These are phyloP conservation scores for Waltergamsia citrina DNA, from an alignment of 2,329 filamentous ascomycete species.

Conservation along the genomic window DNA sequence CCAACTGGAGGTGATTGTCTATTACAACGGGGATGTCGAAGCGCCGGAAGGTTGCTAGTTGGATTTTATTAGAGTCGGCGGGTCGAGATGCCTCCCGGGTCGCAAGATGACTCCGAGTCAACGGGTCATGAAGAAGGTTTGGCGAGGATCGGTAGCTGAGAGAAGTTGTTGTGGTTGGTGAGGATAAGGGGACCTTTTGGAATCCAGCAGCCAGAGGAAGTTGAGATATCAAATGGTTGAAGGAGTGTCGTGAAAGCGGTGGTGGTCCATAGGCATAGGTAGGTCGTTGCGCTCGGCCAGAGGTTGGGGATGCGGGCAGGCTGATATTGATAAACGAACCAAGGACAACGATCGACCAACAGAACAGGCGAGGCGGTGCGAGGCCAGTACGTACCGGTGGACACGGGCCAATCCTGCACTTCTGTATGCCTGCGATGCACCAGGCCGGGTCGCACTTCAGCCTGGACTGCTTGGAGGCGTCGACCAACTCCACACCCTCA, in stretches of 20 bases:
- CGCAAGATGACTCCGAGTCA: constrained; percentile 28
- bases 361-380: background rate
- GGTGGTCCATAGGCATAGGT: constrained; percentile 5
- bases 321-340: constrained; percentile 13
- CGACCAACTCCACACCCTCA: constrained; percentile 2
- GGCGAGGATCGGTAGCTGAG: background rate
- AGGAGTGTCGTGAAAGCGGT: constrained; percentile 25
- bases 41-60: background rate
- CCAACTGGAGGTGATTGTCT: background rate
- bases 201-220: no score
- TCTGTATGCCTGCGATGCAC: background rate
- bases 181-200: background rate
- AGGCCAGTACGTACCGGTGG: background rate
- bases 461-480: constrained; percentile 4
- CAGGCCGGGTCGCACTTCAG: constrained; percentile 3
- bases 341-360: background rate
- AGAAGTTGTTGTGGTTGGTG: background rate
- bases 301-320: constrained; percentile 11
- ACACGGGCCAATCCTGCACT: background rate
- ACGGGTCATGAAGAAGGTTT: constrained; percentile 31
- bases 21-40: constrained; percentile 14
- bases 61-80: constrained; percentile 2
- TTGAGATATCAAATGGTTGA: constrained; percentile 14
- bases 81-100: constrained; percentile 1
- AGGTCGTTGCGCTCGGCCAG: background rate